Base-by-base conservation (phyloP, 805 yeast genomes). In the Saccharomycopsis javanensis region DNA sequence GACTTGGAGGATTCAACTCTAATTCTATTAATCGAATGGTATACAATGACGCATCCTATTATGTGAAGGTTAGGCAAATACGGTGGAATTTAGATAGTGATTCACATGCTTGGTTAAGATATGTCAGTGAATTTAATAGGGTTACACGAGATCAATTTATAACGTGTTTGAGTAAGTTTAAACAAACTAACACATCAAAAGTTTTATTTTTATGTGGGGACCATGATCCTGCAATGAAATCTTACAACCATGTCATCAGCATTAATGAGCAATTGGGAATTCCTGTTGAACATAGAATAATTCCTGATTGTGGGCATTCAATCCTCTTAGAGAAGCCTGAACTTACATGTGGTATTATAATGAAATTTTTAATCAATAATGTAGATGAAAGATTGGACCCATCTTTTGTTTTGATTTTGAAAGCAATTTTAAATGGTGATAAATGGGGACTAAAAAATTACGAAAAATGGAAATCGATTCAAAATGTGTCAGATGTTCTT, bases 391-490 rank as follows among this genome's bases (percentile, higher is more conserved):
- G 82, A 62, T 74, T 86, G 35, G 79, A 83, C 20, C 80, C 85
- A 27, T 79, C 86, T 1, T 86, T 91, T 91, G 88, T 84, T 52
- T 72, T 86, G 55, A 75, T 79, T 60, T 74, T 81, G 16, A 79
- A 81, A 63, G 86, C 86, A 2, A 76, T 79, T 55, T 75, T 81
- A 13, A 77, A 81, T 27, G 86, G 85, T 1, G 86, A 80, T 63
- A 86, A 86, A 68, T 86, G 92, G 92, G 87, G 89, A 23, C 69
- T 86, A 61, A 86, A 86, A 68, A 86, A 86, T 65, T 86, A 84
- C 65, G 76, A 73, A 60, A 86, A 86, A 67, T 86, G 94, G 92
- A 74, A 76, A 65, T 71, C 75, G 34, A 73, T 82, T 5, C 73
- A 74, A 50, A 72, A 82, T 0, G 72, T 86, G 0, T 80, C 85